Evolutionary conservation across 148 eudicot genomes (phyloP), one percentile per base, ranked within the genome.

Genomic region (Cornus controversa): DNA sequence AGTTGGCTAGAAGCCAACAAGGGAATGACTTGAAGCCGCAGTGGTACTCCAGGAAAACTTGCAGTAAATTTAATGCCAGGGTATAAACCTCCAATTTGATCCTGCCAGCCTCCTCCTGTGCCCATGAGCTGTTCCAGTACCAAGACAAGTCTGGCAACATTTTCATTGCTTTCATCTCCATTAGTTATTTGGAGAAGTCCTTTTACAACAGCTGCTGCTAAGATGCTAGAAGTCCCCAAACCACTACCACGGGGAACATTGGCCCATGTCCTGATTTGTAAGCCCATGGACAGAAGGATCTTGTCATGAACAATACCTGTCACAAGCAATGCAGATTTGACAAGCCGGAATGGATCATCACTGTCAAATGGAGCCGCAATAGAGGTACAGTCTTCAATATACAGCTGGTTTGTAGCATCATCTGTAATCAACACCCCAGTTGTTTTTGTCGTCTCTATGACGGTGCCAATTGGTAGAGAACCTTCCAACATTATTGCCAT

Each of bases 41-140:
- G 83, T 28, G 98, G 99, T 65, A 93, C 84, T 72, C 99, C 99
- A 25, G 99, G 99, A 77, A 90, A 91, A 89, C 99, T 93, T 50
- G 90, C 80, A 4, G 97, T 92, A 72, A 88, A 86, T 74, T 96
- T 96, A 63, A 96, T 93, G 65, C 99, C 94, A 74, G 98, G 95
- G 77, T 96, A 93, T 47, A 96, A 81, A 54, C 99, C 99, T 70
- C 99, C 99, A 72, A 96, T 92, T 81, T 96, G 98, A 82, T 93
- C 99, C 80, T 96, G 99, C 99, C 99, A 96, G 57, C 99, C 99
- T 70, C 99, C 99, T 14, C 99, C 99, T 31, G 99, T 96, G 42
- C 99, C 98, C 99, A 96, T 96, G 53, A 96, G 92, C 85, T 96
- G 99, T 84, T 96, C 99, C 77, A 93, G 79, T 57, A 96, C 99